Base-by-base conservation (phyloP, 768 basidiomycete genomes). In the Xerocomellus intermedius region DNA sequence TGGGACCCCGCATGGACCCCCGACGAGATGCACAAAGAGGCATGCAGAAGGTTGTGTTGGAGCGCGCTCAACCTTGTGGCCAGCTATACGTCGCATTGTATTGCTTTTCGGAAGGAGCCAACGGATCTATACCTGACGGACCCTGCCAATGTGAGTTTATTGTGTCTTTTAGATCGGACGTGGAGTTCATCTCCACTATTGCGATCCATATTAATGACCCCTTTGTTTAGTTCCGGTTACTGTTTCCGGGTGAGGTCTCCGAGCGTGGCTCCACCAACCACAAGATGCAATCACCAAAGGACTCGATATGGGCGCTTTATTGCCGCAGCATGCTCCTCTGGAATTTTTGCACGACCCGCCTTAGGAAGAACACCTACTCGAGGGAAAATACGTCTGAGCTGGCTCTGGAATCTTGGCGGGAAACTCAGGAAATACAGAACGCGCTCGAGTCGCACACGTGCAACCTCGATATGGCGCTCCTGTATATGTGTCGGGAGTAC, bases 281-380 rank as follows among this genome's bases (percentile, higher is more conserved):
- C 50, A 73, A 76, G 52, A 71, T 73, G 32, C 77, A 77, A 33
- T 85, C 85, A 17, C 78, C 84, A 16, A 91, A 90, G 66, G 87
- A 91, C 57, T 84, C 85, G 16, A 78, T 92, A 2, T 91, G 89
- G 89, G 89, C 87, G 0, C 74, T 92, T 26, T 89, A 89, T 62
- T 90, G 88, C 70, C 83, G 90, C 33, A 83, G 83, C 65, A 87
- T 91, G 86, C 78, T 92, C 10, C 75, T 91, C 4, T 92, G 89
- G 88, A 87, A 82, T 62, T 86, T 84, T 64, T 85, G 82, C 59
- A 68, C 69, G 22, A 77, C 78, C 45, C 81, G 82, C 4, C 72
- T 84, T 26, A 66, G 79, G 47, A 73, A 75, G 51, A 74, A 75
- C 13, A 60, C 62, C 0, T 75, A 75, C 53, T 67, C 73, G 12